A percentile compares a stretch with the other conserved stretches of the same genome.
phyloP scores from a whole-genome alignment of 2,329 filamentous ascomycete genomes.

The Aspergillus japonicus region DNA sequence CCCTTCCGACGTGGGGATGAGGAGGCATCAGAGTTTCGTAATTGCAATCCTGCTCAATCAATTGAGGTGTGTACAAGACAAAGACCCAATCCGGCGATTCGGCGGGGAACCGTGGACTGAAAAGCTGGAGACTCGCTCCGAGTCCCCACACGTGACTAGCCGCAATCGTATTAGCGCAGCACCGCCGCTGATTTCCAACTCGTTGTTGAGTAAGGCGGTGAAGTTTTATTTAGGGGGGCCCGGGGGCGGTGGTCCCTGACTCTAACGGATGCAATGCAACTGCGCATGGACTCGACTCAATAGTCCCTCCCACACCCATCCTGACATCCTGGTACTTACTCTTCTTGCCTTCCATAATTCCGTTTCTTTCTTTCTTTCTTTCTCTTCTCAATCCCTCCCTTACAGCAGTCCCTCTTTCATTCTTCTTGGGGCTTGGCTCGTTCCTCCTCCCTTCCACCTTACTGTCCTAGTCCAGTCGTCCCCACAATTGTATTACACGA shows the following conservation, averaged over 20 bases:
- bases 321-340: not conserved
- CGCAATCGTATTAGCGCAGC: not conserved
- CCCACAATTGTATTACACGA: not conserved
- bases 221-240: not conserved
- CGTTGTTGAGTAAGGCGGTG: not conserved
- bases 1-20: too few species aligned
- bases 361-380: not conserved
- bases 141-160: not conserved
- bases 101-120: not conserved
- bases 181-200: not conserved
- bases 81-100: not conserved
- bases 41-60: too few species aligned
- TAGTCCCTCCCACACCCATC: not conserved
- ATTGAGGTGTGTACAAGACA: not conserved
- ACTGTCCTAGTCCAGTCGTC: not conserved
- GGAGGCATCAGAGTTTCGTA: too few species aligned
- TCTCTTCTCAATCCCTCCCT: not conserved
- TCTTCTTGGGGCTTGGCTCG: not conserved
- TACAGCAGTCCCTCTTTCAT: not conserved
- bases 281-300: not conserved
- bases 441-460: not conserved
- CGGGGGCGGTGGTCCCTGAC: not conserved
- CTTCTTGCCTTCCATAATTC: not conserved
- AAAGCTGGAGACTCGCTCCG: not conserved
- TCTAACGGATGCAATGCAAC: not conserved